phyloP scores from a whole-genome alignment of 768 basidiomycete genomes.

The Auriculariales sp. region DNA sequence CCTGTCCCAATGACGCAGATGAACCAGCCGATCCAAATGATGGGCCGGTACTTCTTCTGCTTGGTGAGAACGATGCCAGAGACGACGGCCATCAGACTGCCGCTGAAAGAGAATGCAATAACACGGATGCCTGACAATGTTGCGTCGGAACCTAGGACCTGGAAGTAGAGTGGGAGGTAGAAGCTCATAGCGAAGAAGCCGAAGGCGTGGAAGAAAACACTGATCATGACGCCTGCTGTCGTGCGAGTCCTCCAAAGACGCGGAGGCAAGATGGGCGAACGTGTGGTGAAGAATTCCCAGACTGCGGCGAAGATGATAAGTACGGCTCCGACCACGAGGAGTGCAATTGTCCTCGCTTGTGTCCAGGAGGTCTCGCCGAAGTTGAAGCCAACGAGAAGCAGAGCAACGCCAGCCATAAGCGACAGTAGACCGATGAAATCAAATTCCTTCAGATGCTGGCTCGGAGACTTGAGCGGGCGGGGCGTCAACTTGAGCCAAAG shows the following conservation, averaged over 20 bases:
- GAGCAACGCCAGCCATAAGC: constrained; percentile 50
- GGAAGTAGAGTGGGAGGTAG: constrained; percentile 28
- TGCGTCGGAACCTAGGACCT: constrained; percentile 24
- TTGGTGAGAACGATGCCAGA: constrained; percentile 15
- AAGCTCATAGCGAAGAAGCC: constrained; percentile 17
- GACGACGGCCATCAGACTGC: constrained; percentile 10
- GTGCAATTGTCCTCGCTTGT: constrained; percentile 40
- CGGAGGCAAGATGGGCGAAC: constrained; percentile 28
- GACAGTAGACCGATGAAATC: constrained; percentile 57
- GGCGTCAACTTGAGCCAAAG: constrained; percentile 41
- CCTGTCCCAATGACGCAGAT: constrained; percentile 8
- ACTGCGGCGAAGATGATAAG: constrained; percentile 35
- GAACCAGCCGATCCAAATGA: constrained; percentile 15
- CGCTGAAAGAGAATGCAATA: constrained; percentile 20
- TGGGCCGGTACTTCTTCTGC: constrained; percentile 17
- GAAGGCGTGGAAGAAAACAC: constrained; percentile 20
- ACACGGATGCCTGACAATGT: constrained; percentile 20
- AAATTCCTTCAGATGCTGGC: constrained; percentile 46
- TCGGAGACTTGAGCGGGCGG: constrained; percentile 39
- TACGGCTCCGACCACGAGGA: constrained; percentile 42
- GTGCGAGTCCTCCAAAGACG: constrained; percentile 28
- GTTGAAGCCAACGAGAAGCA: constrained; percentile 59
- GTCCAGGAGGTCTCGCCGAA: constrained; percentile 54
- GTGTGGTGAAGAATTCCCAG: constrained; percentile 45
- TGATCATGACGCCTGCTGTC: constrained; percentile 18